A percentile compares a stretch with the other conserved stretches of the same genome.
Conservation (phyloP, 78 protist genomes). For the Dictyostelium brefeldianum region DNA sequence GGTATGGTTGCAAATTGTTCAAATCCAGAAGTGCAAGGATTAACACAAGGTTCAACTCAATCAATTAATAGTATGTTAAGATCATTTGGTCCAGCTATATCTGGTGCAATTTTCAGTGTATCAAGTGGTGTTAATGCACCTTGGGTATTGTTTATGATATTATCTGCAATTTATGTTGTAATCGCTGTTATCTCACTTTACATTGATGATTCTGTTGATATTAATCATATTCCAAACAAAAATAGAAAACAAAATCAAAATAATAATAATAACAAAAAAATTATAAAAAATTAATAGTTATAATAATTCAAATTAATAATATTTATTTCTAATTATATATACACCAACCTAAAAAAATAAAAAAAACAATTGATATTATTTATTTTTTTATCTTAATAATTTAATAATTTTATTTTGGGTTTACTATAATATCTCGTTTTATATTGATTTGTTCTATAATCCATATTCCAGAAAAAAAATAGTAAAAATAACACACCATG, state of each 20-base stretch:
- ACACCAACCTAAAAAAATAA: neutral
- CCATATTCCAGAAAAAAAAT: too few species aligned
- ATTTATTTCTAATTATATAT: too few species aligned
- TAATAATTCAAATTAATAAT: too few species aligned
- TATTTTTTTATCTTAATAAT: too few species aligned
- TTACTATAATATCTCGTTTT: too few species aligned
- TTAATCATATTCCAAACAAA: neutral
- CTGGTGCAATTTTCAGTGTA: conserved; percentile 47
- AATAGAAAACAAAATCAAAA: neutral
- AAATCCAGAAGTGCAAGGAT: conserved; percentile 55
- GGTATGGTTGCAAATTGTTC: conserved; percentile 65
- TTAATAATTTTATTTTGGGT: too few species aligned
- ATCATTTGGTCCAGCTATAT: conserved; percentile 67
- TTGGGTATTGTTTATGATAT: conserved; percentile 18
- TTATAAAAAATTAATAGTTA: too few species aligned
- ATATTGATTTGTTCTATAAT: too few species aligned
- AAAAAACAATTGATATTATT: too few species aligned
- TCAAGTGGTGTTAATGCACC: neutral
- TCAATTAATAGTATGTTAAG: conserved; percentile 55
- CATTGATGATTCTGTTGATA: conserved; percentile 48
- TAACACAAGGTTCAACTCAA: conserved; percentile 63
- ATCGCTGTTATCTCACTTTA: conserved; percentile 34
- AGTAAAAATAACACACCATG: too few species aligned
- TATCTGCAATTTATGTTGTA: conserved; percentile 8
- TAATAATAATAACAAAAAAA: neutral